Base-by-base conservation (phyloP, 352 stramenopile genomes). In the Globisporangium rhizosaccharum region DNA sequence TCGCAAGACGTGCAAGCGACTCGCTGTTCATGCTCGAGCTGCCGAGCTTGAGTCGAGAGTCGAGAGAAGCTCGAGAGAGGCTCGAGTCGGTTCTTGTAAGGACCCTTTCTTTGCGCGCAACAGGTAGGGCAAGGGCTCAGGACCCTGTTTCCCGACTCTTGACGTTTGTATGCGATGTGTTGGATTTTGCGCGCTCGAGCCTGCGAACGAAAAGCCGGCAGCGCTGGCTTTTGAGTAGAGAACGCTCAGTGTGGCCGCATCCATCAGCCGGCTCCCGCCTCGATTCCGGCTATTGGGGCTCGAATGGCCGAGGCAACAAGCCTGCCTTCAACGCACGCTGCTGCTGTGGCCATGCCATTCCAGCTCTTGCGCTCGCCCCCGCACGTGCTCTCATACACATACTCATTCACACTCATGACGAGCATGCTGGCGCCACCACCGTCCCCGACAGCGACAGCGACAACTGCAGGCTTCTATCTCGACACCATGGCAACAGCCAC, bases 351-450 rank as follows among this genome's bases (percentile, higher is more conserved):
- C 14, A 14, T 36, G 44, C 49, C 49, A 57, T 63, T 58, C 57
- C 42, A 58, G 57, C 57, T 53, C 57, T 63, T 45, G 42, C 57
- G 33, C 37, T 28, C 56, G 20, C 48, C 18, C 48, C 39, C 57
- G 3, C 51, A 62, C 50, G 3, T 18, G 33, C 28, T 37, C 14
- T 46, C 30, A 33, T 41, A 41, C 28, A 39, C 10, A 30, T 33
- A 41, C 39, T 30, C 18, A 28, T 33, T 46, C 50, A 45, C 12
- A 20, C 39, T 1, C 25, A 66, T 57, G 55, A 66, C 54, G 41
- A 80, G 71, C 68, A 81, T 86, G 78, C 70, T 75, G n/a, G 68
- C 80, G 52, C 59, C 81, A 50, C 67, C 66, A 5, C 50, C 65
- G 17, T 44, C 57, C 45, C 60, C 53, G 25, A n/a, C 44, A 49